Base-by-base conservation (phyloP, 495 filamentous ascomycete species). In the Friedmanniomyces endolithicus region DNA sequence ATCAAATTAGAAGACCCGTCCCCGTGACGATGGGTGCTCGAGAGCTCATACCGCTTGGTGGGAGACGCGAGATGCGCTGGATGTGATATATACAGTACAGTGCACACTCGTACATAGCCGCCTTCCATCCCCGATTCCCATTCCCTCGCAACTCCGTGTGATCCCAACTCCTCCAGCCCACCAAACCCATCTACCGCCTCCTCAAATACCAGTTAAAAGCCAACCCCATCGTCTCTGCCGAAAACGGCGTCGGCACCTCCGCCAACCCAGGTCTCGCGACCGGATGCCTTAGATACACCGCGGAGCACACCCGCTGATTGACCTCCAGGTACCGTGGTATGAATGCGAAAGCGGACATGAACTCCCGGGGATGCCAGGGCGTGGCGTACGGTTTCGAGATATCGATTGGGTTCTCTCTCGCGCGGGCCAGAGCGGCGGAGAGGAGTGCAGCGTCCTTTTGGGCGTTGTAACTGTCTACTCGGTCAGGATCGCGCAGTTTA, bases 251-350 rank as follows among this genome's bases (percentile, higher is more conserved):
- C 22, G 92, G 90, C 50, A 96, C 90, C 71, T 98, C 92, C 22
- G 85, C 82, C 52, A 72, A 65, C n/a, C 94, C 89, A 11, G 85
- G 84, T 20, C 88, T 75, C n/a, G 87, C 94, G 46, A 96, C 94
- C 2, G 92, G 94, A 73, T 97, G 89, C 57, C 92, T 79, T 57
- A 98, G 71, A 71, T 97, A 98, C 39, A 98, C 90, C 19, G 92
- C 92, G 16, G 88, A 80, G 72, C 92, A 97, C 63, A 95, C 85
- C 63, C 86, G 88, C 66, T 90, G 90, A 74, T 96, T 95, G 64
- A 98, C 92, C 73, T 98, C 92, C 55, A 98, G 78, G 71, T 95
- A 98, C 55, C 86, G 76, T 20, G 92, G 92, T 55, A 98, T 88
- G 68, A 95, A 95, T 14, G 89, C 88, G 68, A 97, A 98, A 1